Evolutionary conservation across 441 rosid species (phyloP).

Genomic region (Erysimum cheiri): DNA sequence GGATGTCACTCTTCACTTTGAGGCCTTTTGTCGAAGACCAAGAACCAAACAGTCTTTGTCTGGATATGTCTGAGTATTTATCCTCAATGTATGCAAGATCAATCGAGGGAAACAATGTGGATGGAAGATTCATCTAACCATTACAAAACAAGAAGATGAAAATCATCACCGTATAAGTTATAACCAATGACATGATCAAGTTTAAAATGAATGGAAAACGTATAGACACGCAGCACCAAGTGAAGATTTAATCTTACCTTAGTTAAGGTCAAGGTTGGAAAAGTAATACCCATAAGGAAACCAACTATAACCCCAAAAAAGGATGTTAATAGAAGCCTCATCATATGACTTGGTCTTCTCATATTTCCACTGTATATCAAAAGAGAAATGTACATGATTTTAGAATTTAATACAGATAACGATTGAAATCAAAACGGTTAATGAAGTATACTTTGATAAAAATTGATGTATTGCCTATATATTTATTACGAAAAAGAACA

Average conservation of each 20-base stretch:
- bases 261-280: constrained; percentile 78
- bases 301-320: constrained; percentile 79
- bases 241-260: constrained; percentile 53
- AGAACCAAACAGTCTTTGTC: constrained; percentile 63
- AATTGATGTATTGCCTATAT: background rate
- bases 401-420: background rate
- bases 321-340: constrained; percentile 77
- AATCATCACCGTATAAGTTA: constrained; percentile 23
- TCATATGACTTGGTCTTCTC: constrained; percentile 74
- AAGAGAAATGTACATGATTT: constrained; percentile 14
- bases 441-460: background rate
- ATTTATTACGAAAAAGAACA: background rate
- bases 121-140: constrained; percentile 83
- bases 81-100: constrained; percentile 83
- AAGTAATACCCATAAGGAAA: constrained; percentile 80
- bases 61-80: constrained; percentile 82
- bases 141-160: constrained; percentile 28
- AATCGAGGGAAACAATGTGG: constrained; percentile 77
- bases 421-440: background rate
- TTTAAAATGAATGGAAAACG: constrained; percentile 8
- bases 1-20: constrained; percentile 39
- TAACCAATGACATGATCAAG: constrained; percentile 4
- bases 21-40: constrained; percentile 69
- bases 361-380: constrained; percentile 51
- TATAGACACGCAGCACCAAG: constrained; percentile 3